phyloP scores from a whole-genome alignment of 2,329 filamentous ascomycete genomes.

The Ophiosphaerella narmari region DNA sequence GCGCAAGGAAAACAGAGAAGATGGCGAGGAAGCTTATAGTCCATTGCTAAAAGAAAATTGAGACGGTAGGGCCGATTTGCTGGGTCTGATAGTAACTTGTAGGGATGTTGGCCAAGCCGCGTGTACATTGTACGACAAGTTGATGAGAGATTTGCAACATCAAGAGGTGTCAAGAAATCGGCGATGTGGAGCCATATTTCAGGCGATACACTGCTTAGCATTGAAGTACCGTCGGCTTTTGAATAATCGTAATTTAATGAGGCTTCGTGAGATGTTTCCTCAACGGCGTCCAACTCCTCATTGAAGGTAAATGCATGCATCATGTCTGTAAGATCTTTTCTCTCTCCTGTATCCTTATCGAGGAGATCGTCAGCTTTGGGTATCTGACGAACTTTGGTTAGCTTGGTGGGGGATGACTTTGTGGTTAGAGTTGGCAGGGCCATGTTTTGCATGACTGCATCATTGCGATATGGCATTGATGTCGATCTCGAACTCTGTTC shows the following conservation, averaged over 20 bases:
- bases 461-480: slow-evolving; percentile 19
- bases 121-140: slow-evolving; percentile 35
- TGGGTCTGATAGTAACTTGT: slow-evolving; percentile 37
- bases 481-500: slow-evolving; percentile 16
- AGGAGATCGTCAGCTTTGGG: slow-evolving; percentile 27
- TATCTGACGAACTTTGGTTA: slow-evolving; percentile 29
- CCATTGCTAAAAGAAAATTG: slow-evolving; percentile 58
- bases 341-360: slow-evolving; percentile 38
- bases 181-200: slow-evolving; percentile 33
- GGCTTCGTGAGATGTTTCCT: slow-evolving; percentile 18
- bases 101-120: slow-evolving; percentile 28
- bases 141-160: slow-evolving; percentile 33
- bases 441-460: slow-evolving; percentile 3
- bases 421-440: neutral
- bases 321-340: slow-evolving; percentile 40
- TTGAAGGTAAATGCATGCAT: slow-evolving; percentile 39
- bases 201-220: slow-evolving; percentile 24
- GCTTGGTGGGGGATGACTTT: slow-evolving; percentile 20
- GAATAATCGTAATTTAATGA: slow-evolving; percentile 27
- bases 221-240: slow-evolving; percentile 28
- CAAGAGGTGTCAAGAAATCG: slow-evolving; percentile 32
- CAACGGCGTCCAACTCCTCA: slow-evolving; percentile 26
- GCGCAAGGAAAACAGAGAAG: slow-evolving; percentile 64
- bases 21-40: slow-evolving; percentile 58
- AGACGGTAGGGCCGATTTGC: slow-evolving; percentile 53